These are phyloP conservation scores for Rhizopogon vesiculosus DNA, from an alignment of 768 basidiomycete genomes.

Conservation along the genomic window DNA sequence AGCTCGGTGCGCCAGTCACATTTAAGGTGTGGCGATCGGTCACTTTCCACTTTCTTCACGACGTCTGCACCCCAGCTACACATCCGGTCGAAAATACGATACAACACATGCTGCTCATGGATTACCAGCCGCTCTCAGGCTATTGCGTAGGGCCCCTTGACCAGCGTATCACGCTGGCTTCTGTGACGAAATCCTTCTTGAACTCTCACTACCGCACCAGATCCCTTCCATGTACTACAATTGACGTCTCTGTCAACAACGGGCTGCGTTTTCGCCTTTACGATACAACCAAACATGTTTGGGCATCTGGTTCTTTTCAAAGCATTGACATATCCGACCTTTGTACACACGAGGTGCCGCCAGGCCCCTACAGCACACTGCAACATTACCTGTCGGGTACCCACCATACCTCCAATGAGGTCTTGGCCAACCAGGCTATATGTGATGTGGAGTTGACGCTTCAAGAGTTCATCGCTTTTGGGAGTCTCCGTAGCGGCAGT, in stretches of 20 bases:
- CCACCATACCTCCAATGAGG: slow-evolving; percentile 34
- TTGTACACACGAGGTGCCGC: slow-evolving; percentile 28
- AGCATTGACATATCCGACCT: slow-evolving; percentile 5
- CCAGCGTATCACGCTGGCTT: slow-evolving; percentile 32
- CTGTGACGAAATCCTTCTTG: slow-evolving; percentile 27
- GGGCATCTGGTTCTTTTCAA: slow-evolving; percentile 12
- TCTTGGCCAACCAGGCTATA: slow-evolving; percentile 36
- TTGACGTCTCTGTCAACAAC: slow-evolving; percentile 23
- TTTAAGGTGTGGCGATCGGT: slow-evolving; percentile 37
- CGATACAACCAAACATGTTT: slow-evolving; percentile 12
- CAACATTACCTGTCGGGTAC: slow-evolving; percentile 32
- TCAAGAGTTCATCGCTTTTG: slow-evolving; percentile 39
- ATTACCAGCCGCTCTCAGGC: background rate
- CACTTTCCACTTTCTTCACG: slow-evolving; percentile 32
- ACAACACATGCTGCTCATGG: slow-evolving; percentile 1
- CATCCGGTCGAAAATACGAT: background rate
- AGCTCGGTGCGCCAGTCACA: slow-evolving; percentile 30
- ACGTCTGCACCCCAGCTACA: slow-evolving; percentile 21
- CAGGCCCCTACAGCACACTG: slow-evolving; percentile 28
- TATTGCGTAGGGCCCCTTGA: slow-evolving; percentile 3
- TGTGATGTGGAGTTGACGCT: slow-evolving; percentile 33
- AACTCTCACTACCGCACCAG: slow-evolving; percentile 25
- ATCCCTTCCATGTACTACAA: slow-evolving; percentile 12
- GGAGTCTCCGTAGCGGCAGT: slow-evolving; percentile 35
- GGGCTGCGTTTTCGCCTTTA: slow-evolving; percentile 24